phyloP scores from a whole-genome alignment of 495 filamentous ascomycete genomes.

The Hyaloscypha bicolor region DNA sequence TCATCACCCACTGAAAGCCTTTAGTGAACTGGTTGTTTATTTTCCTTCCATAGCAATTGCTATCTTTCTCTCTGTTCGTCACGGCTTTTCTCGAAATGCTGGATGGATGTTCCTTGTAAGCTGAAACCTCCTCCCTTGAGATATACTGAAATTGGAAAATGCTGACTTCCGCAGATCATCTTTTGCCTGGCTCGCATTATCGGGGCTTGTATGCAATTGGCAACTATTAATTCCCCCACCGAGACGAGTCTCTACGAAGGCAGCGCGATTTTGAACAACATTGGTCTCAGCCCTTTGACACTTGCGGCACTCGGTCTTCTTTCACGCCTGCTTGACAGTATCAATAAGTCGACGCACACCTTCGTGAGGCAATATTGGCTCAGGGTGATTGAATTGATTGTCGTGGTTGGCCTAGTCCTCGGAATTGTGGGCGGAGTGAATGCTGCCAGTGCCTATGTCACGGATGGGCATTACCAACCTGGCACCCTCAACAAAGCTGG shows the following conservation, averaged over 20 bases:
- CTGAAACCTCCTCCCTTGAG: too few relatives aligned
- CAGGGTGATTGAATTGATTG: slow-evolving; percentile 29
- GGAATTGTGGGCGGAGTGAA: slow-evolving; percentile 36
- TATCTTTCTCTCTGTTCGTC: slow-evolving; percentile 39
- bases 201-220: slow-evolving; percentile 40
- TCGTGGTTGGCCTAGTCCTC: slow-evolving; percentile 31
- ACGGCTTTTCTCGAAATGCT: slow-evolving; percentile 40
- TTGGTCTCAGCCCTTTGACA: slow-evolving; percentile 33
- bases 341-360: slow-evolving; percentile 22
- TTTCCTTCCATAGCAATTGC: slow-evolving; percentile 39
- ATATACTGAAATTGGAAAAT: too few relatives aligned
- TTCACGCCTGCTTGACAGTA: slow-evolving; percentile 28
- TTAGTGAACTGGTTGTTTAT: slow-evolving; percentile 29
- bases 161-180: slow-evolving; percentile 16
- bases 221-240: slow-evolving; percentile 37
- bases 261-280: slow-evolving; percentile 27
- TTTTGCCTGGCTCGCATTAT: slow-evolving; percentile 44
- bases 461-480: slow-evolving; percentile 20
- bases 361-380: slow-evolving; percentile 22
- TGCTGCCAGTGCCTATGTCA: slow-evolving; percentile 16
- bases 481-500: slow-evolving; percentile 30
- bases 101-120: slow-evolving; percentile 41
- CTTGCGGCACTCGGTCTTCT: slow-evolving; percentile 32
- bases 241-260: slow-evolving; percentile 31
- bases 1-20: too few relatives aligned